phyloP scores from a whole-genome alignment of 768 basidiomycete species.

The Daedaleopsis sinensis region DNA sequence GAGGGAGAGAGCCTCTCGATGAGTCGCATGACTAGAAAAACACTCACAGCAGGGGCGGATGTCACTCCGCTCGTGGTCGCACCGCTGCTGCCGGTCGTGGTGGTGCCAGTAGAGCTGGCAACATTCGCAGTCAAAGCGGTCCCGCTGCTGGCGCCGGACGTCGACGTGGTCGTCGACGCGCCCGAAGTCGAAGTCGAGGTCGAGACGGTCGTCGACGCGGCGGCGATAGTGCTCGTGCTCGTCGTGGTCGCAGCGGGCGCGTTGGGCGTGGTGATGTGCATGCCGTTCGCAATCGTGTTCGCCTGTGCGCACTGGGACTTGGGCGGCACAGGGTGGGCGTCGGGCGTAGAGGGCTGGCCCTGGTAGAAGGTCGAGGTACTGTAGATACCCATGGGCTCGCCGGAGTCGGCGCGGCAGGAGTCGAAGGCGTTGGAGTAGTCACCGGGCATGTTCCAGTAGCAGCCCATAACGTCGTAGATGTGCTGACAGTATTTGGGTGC shows the following conservation, averaged over 20 bases:
- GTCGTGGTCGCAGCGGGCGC: background rate
- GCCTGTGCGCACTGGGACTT: slow-evolving; percentile 62
- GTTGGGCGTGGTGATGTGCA: background rate
- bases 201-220: background rate
- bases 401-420: slow-evolving; percentile 53
- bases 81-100: too few relatives aligned
- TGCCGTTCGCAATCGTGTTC: slow-evolving; percentile 53
- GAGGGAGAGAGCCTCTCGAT: too few relatives aligned
- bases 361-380: slow-evolving; percentile 69
- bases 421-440: slow-evolving; percentile 47
- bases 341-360: slow-evolving; percentile 57
- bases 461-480: slow-evolving; percentile 58
- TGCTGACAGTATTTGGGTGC: slow-evolving; percentile 63
- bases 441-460: slow-evolving; percentile 64
- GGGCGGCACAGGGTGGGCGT: slow-evolving; percentile 56
- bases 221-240: background rate
- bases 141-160: background rate
- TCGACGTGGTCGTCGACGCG: background rate
- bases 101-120: background rate
- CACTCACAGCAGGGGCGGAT: too few relatives aligned
- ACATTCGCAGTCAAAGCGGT: background rate
- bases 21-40: too few relatives aligned
- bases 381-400: slow-evolving; percentile 71
- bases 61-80: too few relatives aligned
- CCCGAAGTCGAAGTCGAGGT: too few relatives aligned